Base-by-base conservation (phyloP, 2,329 filamentous ascomycete species). In the Leptographium flavum region DNA sequence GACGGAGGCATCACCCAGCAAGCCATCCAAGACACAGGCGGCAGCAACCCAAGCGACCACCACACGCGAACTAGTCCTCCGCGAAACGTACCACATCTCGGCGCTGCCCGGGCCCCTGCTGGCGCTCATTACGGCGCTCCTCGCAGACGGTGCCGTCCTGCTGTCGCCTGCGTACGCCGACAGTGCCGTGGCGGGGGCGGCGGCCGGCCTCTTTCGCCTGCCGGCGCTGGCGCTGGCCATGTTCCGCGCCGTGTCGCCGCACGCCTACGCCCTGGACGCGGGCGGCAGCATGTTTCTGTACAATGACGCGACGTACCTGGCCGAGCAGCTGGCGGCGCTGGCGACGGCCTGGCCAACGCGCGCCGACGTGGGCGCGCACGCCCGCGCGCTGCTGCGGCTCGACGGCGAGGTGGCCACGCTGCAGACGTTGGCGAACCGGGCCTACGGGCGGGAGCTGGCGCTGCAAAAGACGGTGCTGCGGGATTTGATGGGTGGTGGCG, bases 11-110 rank as follows among this genome's bases (percentile, higher is more conserved):
- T 23, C 43, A 32, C 51, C 43, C 23, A 6, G 39, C 42, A 45
- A 48, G 9, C 43, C 7, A 14, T 5, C 25, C 1, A 11, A 23
- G 11, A 14, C 40, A 9, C 35, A 30, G 25, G 7, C n/a, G n/a
- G n/a, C n/a, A n/a, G n/a, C n/a, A n/a, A n/a, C n/a, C n/a, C n/a
- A n/a, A n/a, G n/a, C n/a, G n/a, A n/a, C n/a, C n/a, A n/a, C 54
- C 48, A 68, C 69, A 9, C 70, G 77, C 45, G 83, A 92, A 57
- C 65, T 96, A 48, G 83, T 84, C 0, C 64, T 96, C 38, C 83
- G 73, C 49, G 92, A 98, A 63, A 83, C 74, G 2, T 98, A 94
- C 60, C 84, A 80, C 47, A 83, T 94, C 43, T 95, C 90, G 0
- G 83, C 83, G 3, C 82, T 95, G 59, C 90, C 92, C 1, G 81